Conservation (phyloP, 768 basidiomycete genomes). For the Leccinellum albellum region DNA sequence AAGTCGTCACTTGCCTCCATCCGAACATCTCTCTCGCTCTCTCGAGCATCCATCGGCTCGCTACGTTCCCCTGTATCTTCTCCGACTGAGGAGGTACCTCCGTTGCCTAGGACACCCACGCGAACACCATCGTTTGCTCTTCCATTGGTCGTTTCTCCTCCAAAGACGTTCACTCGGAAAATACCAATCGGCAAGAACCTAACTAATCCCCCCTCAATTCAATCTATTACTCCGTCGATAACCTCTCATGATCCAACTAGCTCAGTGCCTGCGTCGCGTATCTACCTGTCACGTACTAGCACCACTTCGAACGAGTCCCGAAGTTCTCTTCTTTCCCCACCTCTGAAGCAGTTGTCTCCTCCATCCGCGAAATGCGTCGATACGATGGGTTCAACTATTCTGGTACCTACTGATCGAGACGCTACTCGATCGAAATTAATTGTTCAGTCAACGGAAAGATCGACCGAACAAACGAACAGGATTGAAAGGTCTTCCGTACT, state of each 20-base stretch:
- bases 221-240: slow-evolving; percentile 25
- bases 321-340: slow-evolving; percentile 21
- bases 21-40: slow-evolving; percentile 28
- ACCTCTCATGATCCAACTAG: background rate
- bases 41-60: slow-evolving; percentile 26
- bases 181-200: slow-evolving; percentile 15
- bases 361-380: slow-evolving; percentile 19
- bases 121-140: background rate
- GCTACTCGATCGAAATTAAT: slow-evolving; percentile 24
- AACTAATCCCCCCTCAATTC: slow-evolving; percentile 10
- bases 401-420: background rate
- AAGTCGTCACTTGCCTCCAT: slow-evolving; percentile 31
- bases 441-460: slow-evolving; percentile 23
- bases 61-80: slow-evolving; percentile 21
- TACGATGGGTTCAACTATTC: slow-evolving; percentile 2
- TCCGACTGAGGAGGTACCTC: slow-evolving; percentile 22
- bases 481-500: slow-evolving; percentile 16
- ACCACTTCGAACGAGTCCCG: slow-evolving; percentile 13
- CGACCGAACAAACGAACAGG: too few relatives aligned
- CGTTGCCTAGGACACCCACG: slow-evolving; percentile 26
- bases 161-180: slow-evolving; percentile 11
- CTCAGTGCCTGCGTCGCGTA: slow-evolving; percentile 15
- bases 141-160: background rate
- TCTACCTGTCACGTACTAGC: slow-evolving; percentile 1
- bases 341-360: slow-evolving; percentile 24